Evolutionary conservation across 768 basidiomycete genomes (phyloP), one percentile per base, ranked within the genome.

Genomic region (Pisolithus sp.): DNA sequence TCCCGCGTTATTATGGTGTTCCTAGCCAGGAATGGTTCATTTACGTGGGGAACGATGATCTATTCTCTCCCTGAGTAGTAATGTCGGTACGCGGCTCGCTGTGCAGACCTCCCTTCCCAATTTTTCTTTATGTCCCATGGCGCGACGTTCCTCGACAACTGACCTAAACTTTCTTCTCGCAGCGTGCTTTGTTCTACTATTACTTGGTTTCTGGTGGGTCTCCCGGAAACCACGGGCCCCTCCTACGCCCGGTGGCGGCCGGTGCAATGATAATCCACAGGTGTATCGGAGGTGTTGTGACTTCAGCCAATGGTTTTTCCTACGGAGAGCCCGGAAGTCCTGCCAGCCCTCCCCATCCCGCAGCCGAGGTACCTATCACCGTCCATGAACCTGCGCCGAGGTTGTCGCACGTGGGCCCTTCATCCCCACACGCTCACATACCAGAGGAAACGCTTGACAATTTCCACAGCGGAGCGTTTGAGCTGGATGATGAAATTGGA

Each of bases 151-250:
- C 18, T 21, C 20, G 30, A 37, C 10, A 34, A 18, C 47, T 18
- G 18, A 47, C 26, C 15, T 34, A 8, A 2, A 7, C 36, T 40
- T 49, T 17, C 39, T 20, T 9, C 40, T 36, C 15, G 18, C 48
- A 67, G 66, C 57, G 10, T 64, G 62, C 38, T 54, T 67, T 17
- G 21, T 58, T 23, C 36, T 57, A 13, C 57, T 67, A 26, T 38
- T 67, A 48, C 44, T 57, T 21, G 66, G 66, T 18, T 67, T 67
- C 57, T 64, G 55, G 49, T 38, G 59, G 47, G 66, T 67, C 48
- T 58, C 58, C 42, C 58, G 46, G 46, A 55, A 43, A 42, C 43
- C 46, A 5, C 49, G 46, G 31, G 18, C 38, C 43, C 46, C 46
- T 10, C 23, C 53, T 36, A 24, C 54, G 23, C 42, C 52, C 17